Evolutionary conservation across 129 eudicot genomes (phyloP).

Genomic region (Erigeron canadensis): DNA sequence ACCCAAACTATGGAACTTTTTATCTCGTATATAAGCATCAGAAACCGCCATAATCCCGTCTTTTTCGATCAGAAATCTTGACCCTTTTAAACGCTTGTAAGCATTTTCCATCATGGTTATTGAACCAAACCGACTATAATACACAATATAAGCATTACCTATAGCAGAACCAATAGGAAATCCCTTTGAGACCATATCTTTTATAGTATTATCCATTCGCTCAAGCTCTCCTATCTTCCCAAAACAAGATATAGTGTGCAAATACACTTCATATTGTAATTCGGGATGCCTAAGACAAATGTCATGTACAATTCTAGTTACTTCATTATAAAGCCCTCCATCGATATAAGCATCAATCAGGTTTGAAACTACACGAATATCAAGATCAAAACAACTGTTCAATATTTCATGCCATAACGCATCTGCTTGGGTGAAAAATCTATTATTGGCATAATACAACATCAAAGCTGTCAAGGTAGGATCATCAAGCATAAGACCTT

Average conservation of each 20-base stretch:
- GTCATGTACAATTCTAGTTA: constrained; percentile 40
- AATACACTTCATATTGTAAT: constrained; percentile 44
- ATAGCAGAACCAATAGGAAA: constrained; percentile 54
- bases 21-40: constrained; percentile 60
- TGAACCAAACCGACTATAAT: constrained; percentile 73
- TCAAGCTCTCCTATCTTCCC: constrained; percentile 73
- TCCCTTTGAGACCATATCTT: constrained; percentile 69
- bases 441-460: constrained; percentile 58
- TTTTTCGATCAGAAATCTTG: constrained; percentile 73
- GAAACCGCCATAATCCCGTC: constrained; percentile 71
- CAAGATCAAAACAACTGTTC: constrained; percentile 58
- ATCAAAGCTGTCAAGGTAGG: constrained; percentile 49
- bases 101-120: constrained; percentile 66
- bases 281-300: constrained; percentile 42
- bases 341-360: constrained; percentile 55
- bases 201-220: constrained; percentile 59
- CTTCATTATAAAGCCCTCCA: constrained; percentile 40
- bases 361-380: constrained; percentile 43
- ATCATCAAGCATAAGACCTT: constrained; percentile 36
- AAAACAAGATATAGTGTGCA: constrained; percentile 51
- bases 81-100: constrained; percentile 67
- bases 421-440: constrained; percentile 43
- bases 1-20: constrained; percentile 68
- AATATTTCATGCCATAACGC: constrained; percentile 56
- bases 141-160: constrained; percentile 70